Evolutionary conservation across 139 green algal species (phyloP), one percentile per base, ranked within the genome.

Genomic region (Micractinium sp.): DNA sequence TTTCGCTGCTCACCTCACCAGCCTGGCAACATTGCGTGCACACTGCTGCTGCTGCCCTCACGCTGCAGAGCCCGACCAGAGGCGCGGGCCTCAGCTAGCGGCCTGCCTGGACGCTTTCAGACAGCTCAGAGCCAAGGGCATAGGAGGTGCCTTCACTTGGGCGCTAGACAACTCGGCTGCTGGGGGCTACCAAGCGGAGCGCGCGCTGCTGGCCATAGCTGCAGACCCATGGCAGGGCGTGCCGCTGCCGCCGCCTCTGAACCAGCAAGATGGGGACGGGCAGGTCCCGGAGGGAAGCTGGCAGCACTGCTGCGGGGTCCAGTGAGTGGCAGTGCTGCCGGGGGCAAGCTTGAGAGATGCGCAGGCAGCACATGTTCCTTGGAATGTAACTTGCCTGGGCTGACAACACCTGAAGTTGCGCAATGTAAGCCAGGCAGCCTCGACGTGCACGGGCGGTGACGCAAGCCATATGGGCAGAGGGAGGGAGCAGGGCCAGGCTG

Each of bases 141-240:
- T 87, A 18, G 67, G 83, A 16, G 83, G 83, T 29, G 83, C 83
- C 3, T 87, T 87, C 76, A 74, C 76, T 0, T 87, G 83, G 83
- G 83, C 83, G 4, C 83, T 87, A 7, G 83, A 87, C 36, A 87
- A 87, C 83, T 66, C 33, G 20, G 61, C 35, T 27, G 67, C 18
- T 25, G 38, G 38, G 39, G 83, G 83, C 3, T 87, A 87, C 35
- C 36, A 29, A 2, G 83, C 83, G 31, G 83, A 87, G 67, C 23
- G 63, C 4, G 83, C 67, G 38, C 83, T 87, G 66, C 83, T 87
- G 33, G 31, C 25, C 35, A 67, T 81, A n/a, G 83, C 66, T 1
- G 83, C 66, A 33, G 67, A 87, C 16, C 81, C 81, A 5, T 56
- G 47, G 47, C 63, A 71, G 63, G 63, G 20, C 7, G 63, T 27